phyloP scores from a whole-genome alignment of 2,329 filamentous ascomycete species.

The Claviceps paspali region DNA sequence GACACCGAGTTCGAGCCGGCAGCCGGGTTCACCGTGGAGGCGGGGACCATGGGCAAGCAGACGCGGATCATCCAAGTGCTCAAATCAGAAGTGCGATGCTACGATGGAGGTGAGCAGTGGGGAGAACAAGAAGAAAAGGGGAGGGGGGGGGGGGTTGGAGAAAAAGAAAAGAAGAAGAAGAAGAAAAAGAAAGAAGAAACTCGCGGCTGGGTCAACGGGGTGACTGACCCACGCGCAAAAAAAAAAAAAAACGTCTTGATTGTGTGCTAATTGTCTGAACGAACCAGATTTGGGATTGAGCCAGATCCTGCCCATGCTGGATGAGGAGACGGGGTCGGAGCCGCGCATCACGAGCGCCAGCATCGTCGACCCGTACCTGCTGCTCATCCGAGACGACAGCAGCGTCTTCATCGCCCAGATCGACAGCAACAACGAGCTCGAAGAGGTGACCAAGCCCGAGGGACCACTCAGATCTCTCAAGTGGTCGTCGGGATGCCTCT shows the following conservation, averaged over 20 bases:
- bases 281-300: slow-evolving; percentile 64
- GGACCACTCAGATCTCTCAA: slow-evolving; percentile 42
- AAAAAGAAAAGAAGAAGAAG: too few species aligned
- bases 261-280: too few species aligned
- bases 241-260: too few species aligned
- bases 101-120: slow-evolving; percentile 86
- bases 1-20: slow-evolving; percentile 86
- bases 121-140: too few species aligned
- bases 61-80: slow-evolving; percentile 78
- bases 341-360: slow-evolving; percentile 65
- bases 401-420: slow-evolving; percentile 68
- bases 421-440: slow-evolving; percentile 64
- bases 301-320: slow-evolving; percentile 84
- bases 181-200: too few species aligned
- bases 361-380: slow-evolving; percentile 73
- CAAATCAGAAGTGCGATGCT: slow-evolving; percentile 74
- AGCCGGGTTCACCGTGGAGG: slow-evolving; percentile 73
- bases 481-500: slow-evolving; percentile 76
- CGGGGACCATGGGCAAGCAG: slow-evolving; percentile 66
- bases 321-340: slow-evolving; percentile 75
- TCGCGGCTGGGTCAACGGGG: too few species aligned
- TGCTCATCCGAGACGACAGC: slow-evolving; percentile 71
- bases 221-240: not conserved
- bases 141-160: too few species aligned
- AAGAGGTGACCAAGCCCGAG: slow-evolving; percentile 57